Evolutionary conservation across 2,329 filamentous ascomycete genomes (phyloP), one percentile per base, ranked within the genome.

Genomic region (Microcyclospora tardicrescens): DNA sequence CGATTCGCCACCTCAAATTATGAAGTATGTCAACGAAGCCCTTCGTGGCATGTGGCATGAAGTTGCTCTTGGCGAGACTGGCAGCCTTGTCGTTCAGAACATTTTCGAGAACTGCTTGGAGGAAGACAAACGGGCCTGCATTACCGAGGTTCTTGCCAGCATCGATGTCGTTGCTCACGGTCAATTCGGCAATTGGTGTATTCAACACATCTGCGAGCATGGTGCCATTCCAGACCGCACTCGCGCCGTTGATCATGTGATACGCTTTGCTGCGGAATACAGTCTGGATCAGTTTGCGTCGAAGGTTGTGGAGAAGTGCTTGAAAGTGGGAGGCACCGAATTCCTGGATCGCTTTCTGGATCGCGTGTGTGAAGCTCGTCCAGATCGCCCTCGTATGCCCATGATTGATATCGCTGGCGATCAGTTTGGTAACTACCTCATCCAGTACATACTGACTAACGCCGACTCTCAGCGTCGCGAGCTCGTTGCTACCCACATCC

Each of bases 61-160:
- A 56, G 91, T 98, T 46, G 93, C 93, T 15, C 69, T 96, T 37
- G 91, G 91, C 28, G 91, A 98, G 68, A 98, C 93, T 10, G 91
- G 91, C 43, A 98, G 91, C 60, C 71, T 98, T 52, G 91, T 98
- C 34, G 93, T 98, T 35, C 91, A 98, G 63, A 98, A 98, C 61
- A 98, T 98, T 57, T 98, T 98, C 60, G 91, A 98, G 67, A 98
- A 98, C 56, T 98, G 91, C 55, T 74, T 96, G 24, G 93, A 98
- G 57, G 89, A 96, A 55, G 91, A 98, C 66, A 98, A 98, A 87
- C 86, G 93, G 43, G 87, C 87, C 34, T 95, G 91, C 57, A 93
- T 98, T 56, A 87, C 94, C 60, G 91, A 98, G 61, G 91, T 98
- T 30, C 75, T 98, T 40, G 76, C 75, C 43, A 95, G 91, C 59